Base-by-base conservation (phyloP, 768 basidiomycete genomes). In the Termitomyces sp. region DNA sequence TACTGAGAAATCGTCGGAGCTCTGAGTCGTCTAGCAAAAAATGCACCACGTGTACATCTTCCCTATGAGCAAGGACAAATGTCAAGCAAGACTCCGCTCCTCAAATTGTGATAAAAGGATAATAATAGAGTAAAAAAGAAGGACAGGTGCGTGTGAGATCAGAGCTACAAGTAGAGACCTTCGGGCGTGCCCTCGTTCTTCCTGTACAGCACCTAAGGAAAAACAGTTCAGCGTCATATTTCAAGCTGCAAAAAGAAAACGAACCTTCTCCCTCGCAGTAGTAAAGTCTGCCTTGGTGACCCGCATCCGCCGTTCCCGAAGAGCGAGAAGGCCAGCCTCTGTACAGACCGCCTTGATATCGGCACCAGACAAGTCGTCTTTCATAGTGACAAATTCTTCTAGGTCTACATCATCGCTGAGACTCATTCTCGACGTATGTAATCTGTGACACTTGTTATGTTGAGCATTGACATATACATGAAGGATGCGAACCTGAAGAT, bases 261-360 rank as follows among this genome's bases (percentile, higher is more conserved):
- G 33, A 63, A 92, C 94, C 86, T 97, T 97, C 78, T 98, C 96
- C 69, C 95, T 78, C 3, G 96, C 96, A 13, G 87, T 69, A 3
- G 91, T 87, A 65, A 98, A 92, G 72, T 98, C 96, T 7, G 79
- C 82, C 74, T 97, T 94, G 35, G 84, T 91, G 14, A 98, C 96
- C 68, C 90, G 79, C 94, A 95, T 98, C 60, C 97, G 80, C 55
- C 97, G 80, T 71, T 99, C 97, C 62, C 97, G 82, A 59, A 99
- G 77, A 5, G 97, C 97, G 35, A 98, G 79, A 52, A 99, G 72
- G 63, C 97, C 97, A n/a, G 97, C 96, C 70, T 99, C 97, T 6
- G 97, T 98, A 70, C 95, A 98, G 5, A 98, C 92, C 1, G 96
- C 97, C 76, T 98, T 98, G 80, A 99, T 98, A 67, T 99, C 97